Evolutionary conservation across 257 asterid species (phyloP), one percentile per base, ranked within the genome.

Genomic region (Petunia axillaris): DNA sequence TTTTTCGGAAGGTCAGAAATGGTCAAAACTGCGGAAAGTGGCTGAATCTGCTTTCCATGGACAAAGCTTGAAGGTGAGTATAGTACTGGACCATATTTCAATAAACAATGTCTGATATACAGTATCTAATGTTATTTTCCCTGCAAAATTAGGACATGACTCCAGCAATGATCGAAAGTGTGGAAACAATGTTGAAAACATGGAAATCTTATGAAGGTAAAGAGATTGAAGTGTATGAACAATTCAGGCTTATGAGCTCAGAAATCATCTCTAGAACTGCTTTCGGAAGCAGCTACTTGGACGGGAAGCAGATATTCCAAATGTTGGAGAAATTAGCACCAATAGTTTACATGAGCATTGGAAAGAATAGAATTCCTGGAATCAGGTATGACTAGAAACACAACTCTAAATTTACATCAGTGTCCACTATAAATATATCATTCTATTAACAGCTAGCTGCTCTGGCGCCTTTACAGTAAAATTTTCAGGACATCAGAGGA

Each of bases 231-330:
- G 96, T 91, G 81, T 90, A 85, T 25, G 85, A 84, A 64, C 89
- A 91, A 50, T 86, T 87, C 82, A 83, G 89, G 50, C 10, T 83
- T 3, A 48, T 91, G 80, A 85, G 93, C 52, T 84, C 94, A 52
- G 91, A 88, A n/a, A 64, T 90, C 57, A 87, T 91, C 75, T 91
- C 96, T 8, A 91, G 81, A 82, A 90, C 94, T 25, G 94, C 96
- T 4, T 91, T 91, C 41, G 96, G 96, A 1, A 91, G 96, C 85
- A 90, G 89, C 64, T 91, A 89, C 55, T 14, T 76, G 64, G 96
- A 91, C 78, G 96, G 96, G 85, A 84, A 90, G 80, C 85, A 80
- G n/a, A 88, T 91, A 57, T 91, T 91, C 79, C 90, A 88, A n/a
- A 87, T 82, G 93, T n/a, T 91, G 82, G 85, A 79, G 85, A 86